Base-by-base conservation (phyloP, 1,284 basidiomycete genomes). In the Ceratobasidium sp. region DNA sequence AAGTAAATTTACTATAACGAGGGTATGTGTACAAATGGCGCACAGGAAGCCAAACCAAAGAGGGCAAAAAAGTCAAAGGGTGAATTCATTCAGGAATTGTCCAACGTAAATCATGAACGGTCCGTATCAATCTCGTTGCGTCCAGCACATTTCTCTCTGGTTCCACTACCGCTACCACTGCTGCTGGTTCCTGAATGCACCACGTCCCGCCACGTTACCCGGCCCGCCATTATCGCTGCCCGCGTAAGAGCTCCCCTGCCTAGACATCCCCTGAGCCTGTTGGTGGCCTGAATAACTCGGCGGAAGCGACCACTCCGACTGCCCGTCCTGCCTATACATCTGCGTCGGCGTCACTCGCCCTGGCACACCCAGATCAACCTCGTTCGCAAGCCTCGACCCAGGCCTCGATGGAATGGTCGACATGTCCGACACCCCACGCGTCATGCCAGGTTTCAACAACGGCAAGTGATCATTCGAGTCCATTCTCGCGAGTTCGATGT, bases 401-500 rank as follows among this genome's bases (percentile, higher is more conserved):
- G 62, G 62, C 26, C 63, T 30, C 5, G 63, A 55, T 14, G 63
- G 63, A 26, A 54, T 38, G n/a, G n/a, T n/a, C 13, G 13, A 30
- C 54, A 57, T 32, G n/a, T 67, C 63, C 32, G 49, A 64, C 2
- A 6, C 8, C 21, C 41, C n/a, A 5, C 62, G 62, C 16, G 23
- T 30, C 63, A 55, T 67, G 7, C 32, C 63, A 11, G 63, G 30
- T 8, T 50, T 49, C n/a, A 67, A 38, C 18, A 67, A 23, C 50
- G 63, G 63, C 6, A 55, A 32, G 7, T 67, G 47, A 26, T 67
- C 63, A 23, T n/a, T 38, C 32, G 63, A 54, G 23, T 50, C 63
- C 49, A 67, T 38, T 35, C 63, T 49, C 63, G 63, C 23, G 13
- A 67, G 63, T 38, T 67, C 63, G 55, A 67, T 67, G 16, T 67